Base-by-base conservation (phyloP, 2,329 filamentous ascomycete genomes). In the Neocatenulostroma microsporum region DNA sequence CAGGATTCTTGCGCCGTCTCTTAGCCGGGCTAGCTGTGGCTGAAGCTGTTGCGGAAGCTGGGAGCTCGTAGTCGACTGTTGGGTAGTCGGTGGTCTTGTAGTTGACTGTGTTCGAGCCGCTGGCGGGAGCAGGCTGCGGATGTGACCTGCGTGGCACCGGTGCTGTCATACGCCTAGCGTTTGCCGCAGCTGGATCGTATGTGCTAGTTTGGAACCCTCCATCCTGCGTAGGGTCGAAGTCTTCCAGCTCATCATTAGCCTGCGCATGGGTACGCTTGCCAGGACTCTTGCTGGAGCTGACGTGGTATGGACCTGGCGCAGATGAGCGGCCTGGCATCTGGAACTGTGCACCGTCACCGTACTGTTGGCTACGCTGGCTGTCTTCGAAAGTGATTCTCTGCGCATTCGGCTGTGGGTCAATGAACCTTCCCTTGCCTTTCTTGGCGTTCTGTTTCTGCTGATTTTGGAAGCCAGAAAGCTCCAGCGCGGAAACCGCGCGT, bases 181-280 rank as follows among this genome's bases (percentile, higher is more conserved):
- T 48, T 5, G 58, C 49, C 21, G 37, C 40, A 17, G 47, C 28
- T 3, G 50, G 45, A 6, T 53, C 49, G 10, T 64, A 63, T 5
- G 49, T 50, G 33, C 62, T 57, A 3, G 52, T 53, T 25, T 69
- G 62, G 39, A 72, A 73, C 2, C 58, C 67, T 29, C 66, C 63
- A 7, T 68, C 65, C 30, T 62, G 56, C 7, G 56, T 56, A 1
- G 55, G 51, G 2, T 53, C 49, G 30, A 44, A 50, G 6, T 51
- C 48, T 4, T 58, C 55, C 5, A 27, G 25, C 2, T 61, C 47
- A 9, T 55, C 61, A 8, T 53, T 52, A n/a, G 37, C 41, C 27
- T 42, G 53, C 38, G 40, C 47, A 29, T 32, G 52, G 42, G 41
- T 55, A 54, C 43, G 48, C 45, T 36, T 58, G 12, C 11, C 23